These are phyloP conservation scores for Nothophaeocryptopus gaeumannii DNA, from an alignment of 2,329 filamentous ascomycete genomes.

Conservation along the genomic window DNA sequence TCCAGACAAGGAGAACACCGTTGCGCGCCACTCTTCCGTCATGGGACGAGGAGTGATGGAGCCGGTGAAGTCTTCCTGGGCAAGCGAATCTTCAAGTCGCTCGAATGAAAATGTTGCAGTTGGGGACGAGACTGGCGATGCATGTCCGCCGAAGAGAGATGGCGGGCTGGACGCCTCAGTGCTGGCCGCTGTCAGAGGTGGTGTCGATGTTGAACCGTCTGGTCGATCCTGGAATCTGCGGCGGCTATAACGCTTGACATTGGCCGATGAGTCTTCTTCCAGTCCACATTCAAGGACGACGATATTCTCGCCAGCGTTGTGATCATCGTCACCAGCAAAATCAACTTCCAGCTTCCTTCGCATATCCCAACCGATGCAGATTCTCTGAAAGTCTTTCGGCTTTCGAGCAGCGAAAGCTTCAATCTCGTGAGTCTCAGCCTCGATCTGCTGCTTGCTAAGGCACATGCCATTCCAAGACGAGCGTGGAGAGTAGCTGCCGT, in stretches of 20 bases:
- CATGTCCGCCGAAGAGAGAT: constrained; percentile 54
- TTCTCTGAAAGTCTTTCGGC: constrained; percentile 73
- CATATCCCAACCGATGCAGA: constrained; percentile 91
- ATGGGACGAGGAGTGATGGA: constrained; percentile 30
- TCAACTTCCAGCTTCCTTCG: constrained; percentile 79
- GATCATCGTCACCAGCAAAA: constrained; percentile 77
- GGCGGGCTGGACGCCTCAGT: constrained; percentile 28
- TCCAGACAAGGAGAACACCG: constrained; percentile 60
- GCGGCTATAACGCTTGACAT: constrained; percentile 58
- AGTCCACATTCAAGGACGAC: constrained; percentile 71
- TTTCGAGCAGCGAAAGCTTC: constrained; percentile 70
- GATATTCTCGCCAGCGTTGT: constrained; percentile 71
- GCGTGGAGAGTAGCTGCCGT: constrained; percentile 76
- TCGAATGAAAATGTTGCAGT: constrained; percentile 29
- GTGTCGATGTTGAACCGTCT: constrained; percentile 18
- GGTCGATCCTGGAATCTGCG: constrained; percentile 42
- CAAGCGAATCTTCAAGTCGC: constrained; percentile 24
- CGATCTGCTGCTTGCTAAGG: constrained; percentile 66
- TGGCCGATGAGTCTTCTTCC: constrained; percentile 55
- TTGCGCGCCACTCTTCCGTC: constrained; percentile 65
- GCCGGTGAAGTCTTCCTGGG: constrained; percentile 27
- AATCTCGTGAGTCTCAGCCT: constrained; percentile 76
- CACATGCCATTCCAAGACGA: constrained; percentile 73
- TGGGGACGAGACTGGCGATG: constrained; percentile 35
- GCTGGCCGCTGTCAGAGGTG: constrained; percentile 28